phyloP scores from a whole-genome alignment of 2,329 filamentous ascomycete genomes.

The Orbilia javanica region DNA sequence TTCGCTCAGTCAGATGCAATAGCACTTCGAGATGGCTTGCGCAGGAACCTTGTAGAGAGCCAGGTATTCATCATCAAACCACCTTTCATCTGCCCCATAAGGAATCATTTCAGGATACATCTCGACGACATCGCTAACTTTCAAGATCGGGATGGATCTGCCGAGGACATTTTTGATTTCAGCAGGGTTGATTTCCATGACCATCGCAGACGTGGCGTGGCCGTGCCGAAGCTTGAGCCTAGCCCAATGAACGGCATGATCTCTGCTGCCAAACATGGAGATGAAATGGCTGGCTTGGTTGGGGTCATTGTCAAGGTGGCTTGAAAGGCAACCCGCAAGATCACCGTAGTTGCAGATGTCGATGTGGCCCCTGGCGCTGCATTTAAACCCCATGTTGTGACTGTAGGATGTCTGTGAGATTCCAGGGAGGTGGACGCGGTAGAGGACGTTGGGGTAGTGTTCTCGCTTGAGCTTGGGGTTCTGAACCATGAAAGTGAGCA shows the following conservation, averaged over 20 bases:
- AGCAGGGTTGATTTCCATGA: slow-evolving; percentile 26
- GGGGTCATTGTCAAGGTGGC: slow-evolving; percentile 24
- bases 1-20: too few relatives aligned
- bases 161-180: slow-evolving; percentile 5
- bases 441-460: slow-evolving; percentile 19
- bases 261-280: slow-evolving; percentile 21
- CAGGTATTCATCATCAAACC: slow-evolving; percentile 20
- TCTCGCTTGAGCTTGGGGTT: neutral
- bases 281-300: slow-evolving; percentile 3
- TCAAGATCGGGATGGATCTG: neutral
- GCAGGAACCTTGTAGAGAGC: slow-evolving; percentile 34
- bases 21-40: neutral
- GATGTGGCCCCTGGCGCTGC: neutral
- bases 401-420: slow-evolving; percentile 19
- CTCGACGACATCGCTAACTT: neutral
- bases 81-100: neutral
- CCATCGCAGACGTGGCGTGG: neutral
- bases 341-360: slow-evolving; percentile 22
- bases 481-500: neutral
- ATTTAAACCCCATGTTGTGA: neutral
- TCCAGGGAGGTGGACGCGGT: slow-evolving; percentile 27
- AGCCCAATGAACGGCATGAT: slow-evolving; percentile 24
- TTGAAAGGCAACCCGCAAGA: neutral
- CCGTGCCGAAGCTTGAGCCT: neutral
- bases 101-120: slow-evolving; percentile 16